Conservation (phyloP, 1,139 yeast genomes). For the Debaryomyces sp. region DNA sequence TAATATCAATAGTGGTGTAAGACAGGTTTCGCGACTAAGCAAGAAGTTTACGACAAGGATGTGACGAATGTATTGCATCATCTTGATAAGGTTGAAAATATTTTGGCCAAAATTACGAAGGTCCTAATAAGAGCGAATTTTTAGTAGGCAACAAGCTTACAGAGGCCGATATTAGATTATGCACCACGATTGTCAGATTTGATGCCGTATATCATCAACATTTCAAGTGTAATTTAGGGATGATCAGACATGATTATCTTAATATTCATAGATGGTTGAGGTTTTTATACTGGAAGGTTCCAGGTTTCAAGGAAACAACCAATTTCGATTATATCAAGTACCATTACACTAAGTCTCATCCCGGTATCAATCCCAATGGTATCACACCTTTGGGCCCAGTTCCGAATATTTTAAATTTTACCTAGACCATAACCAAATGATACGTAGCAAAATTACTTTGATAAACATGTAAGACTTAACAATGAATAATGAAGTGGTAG, state of each 20-base stretch:
- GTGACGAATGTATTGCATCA: conserved; percentile 66
- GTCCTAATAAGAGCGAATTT: conserved; percentile 40
- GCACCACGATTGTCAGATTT: conserved; percentile 74
- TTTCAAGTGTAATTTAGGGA: conserved; percentile 87
- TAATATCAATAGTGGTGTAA: conserved; percentile 90
- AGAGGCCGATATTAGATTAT: conserved; percentile 88
- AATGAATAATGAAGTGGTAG: no score
- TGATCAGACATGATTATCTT: conserved; percentile 83
- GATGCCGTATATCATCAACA: conserved; percentile 94
- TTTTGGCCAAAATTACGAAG: conserved; percentile 53
- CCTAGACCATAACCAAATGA: no score
- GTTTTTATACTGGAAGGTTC: conserved; percentile 81
- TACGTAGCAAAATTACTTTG: no score
- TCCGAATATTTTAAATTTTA: conserved; percentile 56
- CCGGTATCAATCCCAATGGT: conserved; percentile 75
- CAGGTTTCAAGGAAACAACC: conserved; percentile 78
- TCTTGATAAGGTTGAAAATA: conserved; percentile 75
- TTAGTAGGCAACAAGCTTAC: conserved; percentile 71
- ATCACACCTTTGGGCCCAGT: conserved; percentile 91
- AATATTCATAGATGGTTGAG: conserved; percentile 76
- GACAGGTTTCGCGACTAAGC: conserved; percentile 85
- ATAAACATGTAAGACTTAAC: no score
- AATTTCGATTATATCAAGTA: conserved; percentile 86
- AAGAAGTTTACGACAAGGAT: conserved; percentile 78
- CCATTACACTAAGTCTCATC: conserved; percentile 86